Percentiles rank a stretch among this genome's conserved stretches.
phyloP scores from a whole-genome alignment of 352 stramenopile genomes.

The Ophiocytium majus region DNA sequence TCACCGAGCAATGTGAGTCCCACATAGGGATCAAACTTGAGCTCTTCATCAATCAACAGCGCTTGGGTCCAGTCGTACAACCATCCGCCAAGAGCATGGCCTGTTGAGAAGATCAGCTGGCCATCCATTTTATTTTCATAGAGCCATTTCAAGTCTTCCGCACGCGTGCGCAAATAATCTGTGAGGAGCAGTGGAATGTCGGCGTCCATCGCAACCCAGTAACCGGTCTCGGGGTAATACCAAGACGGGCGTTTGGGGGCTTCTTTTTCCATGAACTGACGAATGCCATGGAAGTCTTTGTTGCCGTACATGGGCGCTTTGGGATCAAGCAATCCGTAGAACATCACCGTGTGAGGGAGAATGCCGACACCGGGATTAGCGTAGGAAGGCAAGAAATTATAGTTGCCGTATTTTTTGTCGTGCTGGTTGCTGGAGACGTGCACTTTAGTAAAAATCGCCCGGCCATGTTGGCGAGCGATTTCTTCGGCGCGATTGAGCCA shows the following conservation, averaged over 20 bases:
- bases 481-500: constrained; percentile 16
- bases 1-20: neutral
- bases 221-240: neutral
- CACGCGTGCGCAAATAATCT: neutral
- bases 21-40: neutral
- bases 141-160: neutral
- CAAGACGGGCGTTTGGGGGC: neutral
- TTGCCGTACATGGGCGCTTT: constrained; percentile 6
- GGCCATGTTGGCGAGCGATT: neutral
- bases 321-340: neutral
- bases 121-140: neutral
- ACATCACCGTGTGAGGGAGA: neutral
- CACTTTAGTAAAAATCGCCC: neutral
- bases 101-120: neutral
- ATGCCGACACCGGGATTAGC: neutral
- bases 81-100: neutral
- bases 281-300: neutral
- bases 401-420: constrained; percentile 2
- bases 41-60: neutral
- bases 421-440: neutral
- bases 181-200: neutral
- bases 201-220: neutral
- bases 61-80: neutral
- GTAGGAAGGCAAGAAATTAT: neutral
- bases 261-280: neutral